Percentiles rank a stretch among this genome's conserved stretches.
These are phyloP conservation scores for Alternaria novae-zelandiae DNA, from an alignment of 2,329 filamentous ascomycete genomes.

Conservation along the genomic window DNA sequence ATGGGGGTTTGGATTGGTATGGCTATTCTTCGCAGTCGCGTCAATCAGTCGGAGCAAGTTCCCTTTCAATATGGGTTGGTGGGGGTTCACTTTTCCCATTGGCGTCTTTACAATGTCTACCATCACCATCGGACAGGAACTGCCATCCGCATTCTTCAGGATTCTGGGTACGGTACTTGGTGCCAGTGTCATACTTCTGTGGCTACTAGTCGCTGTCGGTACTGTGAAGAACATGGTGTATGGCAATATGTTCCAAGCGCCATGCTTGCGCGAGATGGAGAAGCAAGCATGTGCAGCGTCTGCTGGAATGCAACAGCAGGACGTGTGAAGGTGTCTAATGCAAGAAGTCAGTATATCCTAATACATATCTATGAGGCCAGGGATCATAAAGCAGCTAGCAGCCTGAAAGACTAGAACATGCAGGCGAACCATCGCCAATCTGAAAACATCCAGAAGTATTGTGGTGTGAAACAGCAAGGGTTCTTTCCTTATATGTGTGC, in stretches of 20 bases:
- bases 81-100: constrained; percentile 65
- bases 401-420: not conserved
- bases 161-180: constrained; percentile 60
- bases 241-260: constrained; percentile 61
- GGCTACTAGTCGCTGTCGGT: constrained; percentile 59
- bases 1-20: constrained; percentile 63
- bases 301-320: constrained; percentile 7
- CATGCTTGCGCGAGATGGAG: constrained; percentile 54
- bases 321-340: not conserved
- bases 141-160: constrained; percentile 63
- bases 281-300: constrained; percentile 16
- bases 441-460: not conserved
- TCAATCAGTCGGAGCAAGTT: constrained; percentile 55
- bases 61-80: constrained; percentile 69
- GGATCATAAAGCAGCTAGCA: not conserved
- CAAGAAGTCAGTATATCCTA: not conserved
- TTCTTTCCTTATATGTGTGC: not conserved
- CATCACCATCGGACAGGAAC: constrained; percentile 55
- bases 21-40: constrained; percentile 61
- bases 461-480: not conserved
- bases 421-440: not conserved
- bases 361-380: too few species aligned
- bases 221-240: constrained; percentile 57
- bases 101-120: constrained; percentile 57
- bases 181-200: constrained; percentile 58